phyloP scores from a whole-genome alignment of 2,329 filamentous ascomycete species.

The Fusarium camptoceras region DNA sequence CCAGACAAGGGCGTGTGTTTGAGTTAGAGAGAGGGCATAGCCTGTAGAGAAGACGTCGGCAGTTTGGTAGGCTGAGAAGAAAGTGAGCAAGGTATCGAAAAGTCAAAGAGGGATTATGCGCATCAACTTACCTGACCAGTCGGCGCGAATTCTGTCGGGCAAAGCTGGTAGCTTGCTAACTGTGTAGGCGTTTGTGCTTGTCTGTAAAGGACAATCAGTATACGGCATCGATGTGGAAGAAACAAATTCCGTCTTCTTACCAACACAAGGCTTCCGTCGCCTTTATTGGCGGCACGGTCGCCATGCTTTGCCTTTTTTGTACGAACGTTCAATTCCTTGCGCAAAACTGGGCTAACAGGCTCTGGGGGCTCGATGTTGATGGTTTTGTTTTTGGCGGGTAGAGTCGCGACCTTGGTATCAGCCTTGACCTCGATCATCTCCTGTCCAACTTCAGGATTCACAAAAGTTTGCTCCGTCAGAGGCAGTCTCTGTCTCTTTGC shows the following conservation, averaged over 20 bases:
- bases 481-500: slow-evolving; percentile 72
- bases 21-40: slow-evolving; percentile 84
- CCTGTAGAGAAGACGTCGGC: slow-evolving; percentile 75
- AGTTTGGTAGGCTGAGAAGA: slow-evolving; percentile 67
- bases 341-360: slow-evolving; percentile 53
- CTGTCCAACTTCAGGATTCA: slow-evolving; percentile 61
- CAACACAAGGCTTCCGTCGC: slow-evolving; percentile 74
- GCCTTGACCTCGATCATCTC: slow-evolving; percentile 69
- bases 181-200: slow-evolving; percentile 84
- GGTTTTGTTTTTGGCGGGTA: slow-evolving; percentile 57
- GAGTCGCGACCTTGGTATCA: slow-evolving; percentile 61
- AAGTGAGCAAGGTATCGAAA: slow-evolving; percentile 26
- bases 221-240: slow-evolving; percentile 25
- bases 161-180: slow-evolving; percentile 87
- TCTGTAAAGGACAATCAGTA: slow-evolving; percentile 62
- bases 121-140: slow-evolving; percentile 70
- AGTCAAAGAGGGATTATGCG: not conserved
- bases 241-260: slow-evolving; percentile 56
- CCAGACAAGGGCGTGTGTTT: slow-evolving; percentile 89
- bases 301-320: slow-evolving; percentile 72
- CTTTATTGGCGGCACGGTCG: slow-evolving; percentile 71
- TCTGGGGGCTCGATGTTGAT: slow-evolving; percentile 60
- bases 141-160: slow-evolving; percentile 78
- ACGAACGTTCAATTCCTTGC: slow-evolving; percentile 68
- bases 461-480: slow-evolving; percentile 67